phyloP scores from a whole-genome alignment of 768 basidiomycete species.

The Amanita phalloides region DNA sequence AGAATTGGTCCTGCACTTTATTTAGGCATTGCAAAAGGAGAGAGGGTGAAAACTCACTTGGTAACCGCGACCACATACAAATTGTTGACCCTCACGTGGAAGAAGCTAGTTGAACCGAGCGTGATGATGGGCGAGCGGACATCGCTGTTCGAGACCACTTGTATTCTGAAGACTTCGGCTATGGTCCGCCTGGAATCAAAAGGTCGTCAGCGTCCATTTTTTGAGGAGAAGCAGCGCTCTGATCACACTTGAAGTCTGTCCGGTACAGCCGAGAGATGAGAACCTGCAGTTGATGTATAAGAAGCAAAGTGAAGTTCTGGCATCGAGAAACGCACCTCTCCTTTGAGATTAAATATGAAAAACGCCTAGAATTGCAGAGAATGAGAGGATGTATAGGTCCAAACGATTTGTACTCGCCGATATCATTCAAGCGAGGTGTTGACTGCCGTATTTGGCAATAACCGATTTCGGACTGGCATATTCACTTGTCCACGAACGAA shows the following conservation, averaged over 20 bases:
- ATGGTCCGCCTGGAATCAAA: slow-evolving; percentile 68
- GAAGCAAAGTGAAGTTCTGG: not conserved
- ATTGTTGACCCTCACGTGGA: slow-evolving; percentile 93
- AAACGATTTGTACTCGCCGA: not conserved
- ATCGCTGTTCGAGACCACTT: slow-evolving; percentile 96
- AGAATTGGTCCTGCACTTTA: slow-evolving; percentile 66
- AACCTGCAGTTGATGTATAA: slow-evolving; percentile 38
- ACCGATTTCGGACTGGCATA: too few relatives aligned
- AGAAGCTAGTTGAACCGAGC: slow-evolving; percentile 96
- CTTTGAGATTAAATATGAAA: slow-evolving; percentile 99
- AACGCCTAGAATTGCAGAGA: slow-evolving; percentile 54
- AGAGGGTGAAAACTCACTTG: slow-evolving; percentile 44
- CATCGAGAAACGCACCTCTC: slow-evolving; percentile 56
- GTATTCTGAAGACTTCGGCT: slow-evolving; percentile 96
- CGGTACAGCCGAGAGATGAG: slow-evolving; percentile 94
- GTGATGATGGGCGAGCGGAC: slow-evolving; percentile 97
- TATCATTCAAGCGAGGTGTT: not conserved
- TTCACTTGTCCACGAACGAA: too few relatives aligned
- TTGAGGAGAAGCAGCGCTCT: slow-evolving; percentile 1
- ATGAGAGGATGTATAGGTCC: not conserved
- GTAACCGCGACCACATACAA: slow-evolving; percentile 94
- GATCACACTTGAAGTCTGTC: slow-evolving; percentile 86
- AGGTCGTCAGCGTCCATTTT: slow-evolving; percentile 5
- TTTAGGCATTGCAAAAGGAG: not conserved
- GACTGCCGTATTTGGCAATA: too few relatives aligned